A percentile compares a stretch with the other conserved stretches of the same genome.
phyloP scores from a whole-genome alignment of 2,329 filamentous ascomycete genomes.

The Metarhizium robertsii region DNA sequence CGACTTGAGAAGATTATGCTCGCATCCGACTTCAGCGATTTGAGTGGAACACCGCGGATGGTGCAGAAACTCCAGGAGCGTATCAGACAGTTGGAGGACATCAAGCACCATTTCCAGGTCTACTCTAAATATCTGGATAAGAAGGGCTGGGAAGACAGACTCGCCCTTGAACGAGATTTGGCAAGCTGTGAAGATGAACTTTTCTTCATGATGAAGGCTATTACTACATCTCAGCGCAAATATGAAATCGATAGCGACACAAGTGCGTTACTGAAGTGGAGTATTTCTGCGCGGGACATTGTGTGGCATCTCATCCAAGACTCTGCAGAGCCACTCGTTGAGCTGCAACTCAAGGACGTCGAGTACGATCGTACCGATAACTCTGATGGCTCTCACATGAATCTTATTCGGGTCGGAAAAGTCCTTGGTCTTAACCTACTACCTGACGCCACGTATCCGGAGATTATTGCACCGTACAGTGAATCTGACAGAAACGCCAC shows the following conservation, averaged over 20 bases:
- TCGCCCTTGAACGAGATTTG: slow-evolving; percentile 83
- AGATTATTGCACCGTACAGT: slow-evolving; percentile 87
- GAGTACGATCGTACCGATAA: slow-evolving; percentile 95
- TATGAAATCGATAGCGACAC: slow-evolving; percentile 62
- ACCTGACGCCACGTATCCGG: slow-evolving; percentile 83
- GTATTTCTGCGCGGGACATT: slow-evolving; percentile 87
- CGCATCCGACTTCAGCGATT: slow-evolving; percentile 94
- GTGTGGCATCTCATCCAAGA: slow-evolving; percentile 95
- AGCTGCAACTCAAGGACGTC: slow-evolving; percentile 85
- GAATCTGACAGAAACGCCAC: slow-evolving; percentile 50
- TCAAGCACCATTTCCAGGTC: slow-evolving; percentile 92
- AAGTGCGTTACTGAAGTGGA: slow-evolving; percentile 79
- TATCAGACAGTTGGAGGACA: slow-evolving; percentile 88
- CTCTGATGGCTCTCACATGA: slow-evolving; percentile 92
- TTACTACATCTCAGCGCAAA: slow-evolving; percentile 89
- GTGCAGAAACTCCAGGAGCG: slow-evolving; percentile 85
- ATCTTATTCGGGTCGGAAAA: slow-evolving; percentile 78
- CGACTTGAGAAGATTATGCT: slow-evolving; percentile 97
- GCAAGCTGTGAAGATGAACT: slow-evolving; percentile 88
- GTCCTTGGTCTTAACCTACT: slow-evolving; percentile 85
- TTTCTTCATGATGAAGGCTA: slow-evolving; percentile 99
- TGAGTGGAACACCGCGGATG: slow-evolving; percentile 88
- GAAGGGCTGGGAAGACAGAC: slow-evolving; percentile 82
- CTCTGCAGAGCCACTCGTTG: slow-evolving; percentile 76
- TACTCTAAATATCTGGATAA: slow-evolving; percentile 80